Conservation (phyloP, 1,284 basidiomycete genomes). For the Hortiboletus rubellus region DNA sequence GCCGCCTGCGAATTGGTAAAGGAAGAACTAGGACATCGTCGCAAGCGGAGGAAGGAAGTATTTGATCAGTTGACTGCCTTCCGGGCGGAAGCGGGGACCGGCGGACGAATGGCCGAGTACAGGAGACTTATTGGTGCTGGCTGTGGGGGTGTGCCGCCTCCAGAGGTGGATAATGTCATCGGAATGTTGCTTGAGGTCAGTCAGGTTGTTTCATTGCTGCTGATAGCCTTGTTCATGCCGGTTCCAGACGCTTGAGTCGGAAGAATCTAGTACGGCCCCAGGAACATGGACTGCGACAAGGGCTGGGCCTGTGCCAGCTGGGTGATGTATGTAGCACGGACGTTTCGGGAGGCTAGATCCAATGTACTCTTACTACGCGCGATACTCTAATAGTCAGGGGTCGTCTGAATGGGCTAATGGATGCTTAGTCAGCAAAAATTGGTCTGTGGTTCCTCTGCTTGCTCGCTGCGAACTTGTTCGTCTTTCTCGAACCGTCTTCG, state of each 20-base stretch:
- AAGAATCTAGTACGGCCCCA: conserved; percentile 63
- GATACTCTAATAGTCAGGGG: background rate
- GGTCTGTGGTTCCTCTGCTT: background rate
- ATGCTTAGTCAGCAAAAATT: conserved; percentile 24
- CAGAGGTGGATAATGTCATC: conserved; percentile 84
- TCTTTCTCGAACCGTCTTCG: background rate
- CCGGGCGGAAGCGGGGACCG: conserved; percentile 87
- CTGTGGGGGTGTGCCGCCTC: conserved; percentile 82
- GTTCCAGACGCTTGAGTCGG: conserved; percentile 66
- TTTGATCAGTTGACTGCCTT: conserved; percentile 78
- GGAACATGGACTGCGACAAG: conserved; percentile 39
- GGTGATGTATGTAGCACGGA: conserved; percentile 15
- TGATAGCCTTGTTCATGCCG: background rate
- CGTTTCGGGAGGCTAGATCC: background rate
- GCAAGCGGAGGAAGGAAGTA: conserved; percentile 64
- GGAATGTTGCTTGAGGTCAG: conserved; percentile 81
- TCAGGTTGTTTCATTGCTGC: conserved; percentile 4
- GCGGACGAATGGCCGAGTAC: conserved; percentile 86
- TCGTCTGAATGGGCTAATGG: background rate
- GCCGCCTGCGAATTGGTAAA: conserved; percentile 61
- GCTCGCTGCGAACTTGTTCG: background rate
- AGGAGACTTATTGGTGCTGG: conserved; percentile 83
- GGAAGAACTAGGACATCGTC: conserved; percentile 63
- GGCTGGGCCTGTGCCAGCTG: conserved; percentile 21
- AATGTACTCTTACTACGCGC: conserved; percentile 21